Conservation (phyloP, 257 asterid genomes). For the Fraxinus excelsior region DNA sequence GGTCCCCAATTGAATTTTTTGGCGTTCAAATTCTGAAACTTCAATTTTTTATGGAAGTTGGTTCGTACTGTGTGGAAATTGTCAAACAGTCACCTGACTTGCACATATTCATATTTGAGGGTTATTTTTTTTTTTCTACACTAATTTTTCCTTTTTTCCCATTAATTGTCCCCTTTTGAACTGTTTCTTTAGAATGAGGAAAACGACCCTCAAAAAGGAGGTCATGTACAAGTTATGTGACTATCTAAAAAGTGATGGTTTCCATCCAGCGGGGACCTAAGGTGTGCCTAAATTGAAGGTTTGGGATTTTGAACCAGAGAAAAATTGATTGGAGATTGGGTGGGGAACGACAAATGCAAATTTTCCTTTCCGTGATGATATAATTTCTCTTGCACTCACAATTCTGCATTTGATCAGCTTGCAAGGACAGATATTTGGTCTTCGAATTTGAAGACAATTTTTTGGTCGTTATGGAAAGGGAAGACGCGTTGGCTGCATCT, state of each 20-base stretch:
- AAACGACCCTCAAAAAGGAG: not conserved
- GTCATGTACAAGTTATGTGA: not conserved
- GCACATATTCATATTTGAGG: not conserved
- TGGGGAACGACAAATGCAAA: not conserved
- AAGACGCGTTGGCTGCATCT: constrained; percentile 67
- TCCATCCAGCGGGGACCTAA: not conserved
- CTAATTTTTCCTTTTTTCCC: not conserved
- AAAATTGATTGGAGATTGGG: not conserved
- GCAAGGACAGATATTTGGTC: constrained; percentile 73
- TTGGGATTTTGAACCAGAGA: not conserved
- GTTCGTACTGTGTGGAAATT: not conserved
- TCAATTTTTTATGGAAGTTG: not conserved
- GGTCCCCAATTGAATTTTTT: not conserved
- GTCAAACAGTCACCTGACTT: not conserved
- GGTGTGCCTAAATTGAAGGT: not conserved
- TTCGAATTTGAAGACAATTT: constrained; percentile 86
- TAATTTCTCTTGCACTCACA: constrained; percentile 10
- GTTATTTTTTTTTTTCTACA: not conserved
- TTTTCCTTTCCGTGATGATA: not conserved
- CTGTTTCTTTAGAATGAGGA: not conserved
- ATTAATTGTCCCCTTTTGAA: not conserved
- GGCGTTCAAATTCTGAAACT: not conserved
- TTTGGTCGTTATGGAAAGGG: constrained; percentile 79
- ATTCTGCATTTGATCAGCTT: constrained; percentile 38
- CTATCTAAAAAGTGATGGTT: not conserved